Base-by-base conservation (phyloP, 352 stramenopile species). In the Peronosclerospora sorghi region DNA sequence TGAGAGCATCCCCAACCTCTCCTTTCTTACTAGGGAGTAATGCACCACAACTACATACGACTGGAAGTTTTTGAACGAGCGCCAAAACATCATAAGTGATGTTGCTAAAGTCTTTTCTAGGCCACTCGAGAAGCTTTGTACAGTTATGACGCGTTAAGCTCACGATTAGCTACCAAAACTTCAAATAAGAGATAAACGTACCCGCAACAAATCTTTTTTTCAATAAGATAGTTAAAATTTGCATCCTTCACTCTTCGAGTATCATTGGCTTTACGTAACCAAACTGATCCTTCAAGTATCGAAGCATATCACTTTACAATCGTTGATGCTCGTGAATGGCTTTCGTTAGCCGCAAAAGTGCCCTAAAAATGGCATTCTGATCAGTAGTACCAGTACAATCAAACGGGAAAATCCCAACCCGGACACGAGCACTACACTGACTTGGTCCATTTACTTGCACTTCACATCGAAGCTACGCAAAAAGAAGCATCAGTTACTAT, bases 351-450 rank as follows among this genome's bases (percentile, higher is more conserved):
- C 53, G 54, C 13, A 61, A 46, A 0, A 76, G 50, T 4, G 68
- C 75, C 8, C 53, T 35, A n/a, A 68, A 59, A n/a, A 65, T 84
- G 9, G 70, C 66, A 32, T 82, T 54, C 9, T 65, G 52, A 53
- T 79, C 68, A 45, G 37, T 37, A 10, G 32, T 53, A 39, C 40
- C 52, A 13, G 26, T 50, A 17, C 24, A 51, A 32, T 79, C 42
- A 14, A 51, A 63, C n/a, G 55, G 61, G 12, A 82, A 46, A 34
- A 72, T 63, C 8, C 54, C 68, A 17, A 81, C 35, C n/a, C 53
- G 63, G 10, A 81, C 43, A 7, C 41, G 54, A 32, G 54, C 54
- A 29, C 29, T 49, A 37, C 50, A 67, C 21, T 66, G 35, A 17
- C 42, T 32, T 15, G 51, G 37, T 19, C 36, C 27, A 45, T 40